These are phyloP conservation scores for Cutaneotrichosporon mucoides DNA, from an alignment of 1,284 basidiomycete species.

Conservation along the genomic window DNA sequence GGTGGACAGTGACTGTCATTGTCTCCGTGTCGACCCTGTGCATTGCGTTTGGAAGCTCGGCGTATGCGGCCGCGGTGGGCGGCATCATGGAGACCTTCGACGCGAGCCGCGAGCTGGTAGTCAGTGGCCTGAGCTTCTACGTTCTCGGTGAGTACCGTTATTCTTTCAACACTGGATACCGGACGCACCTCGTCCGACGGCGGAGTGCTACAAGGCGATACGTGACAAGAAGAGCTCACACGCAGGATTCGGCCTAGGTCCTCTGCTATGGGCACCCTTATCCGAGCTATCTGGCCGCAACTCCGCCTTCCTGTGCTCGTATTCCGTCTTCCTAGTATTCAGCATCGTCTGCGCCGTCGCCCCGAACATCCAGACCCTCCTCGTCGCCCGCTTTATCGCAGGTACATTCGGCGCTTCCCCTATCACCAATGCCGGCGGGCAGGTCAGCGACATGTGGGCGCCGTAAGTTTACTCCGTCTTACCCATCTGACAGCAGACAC, in stretches of 20 bases:
- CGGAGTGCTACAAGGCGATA: no score
- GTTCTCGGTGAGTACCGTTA: constrained; percentile 23
- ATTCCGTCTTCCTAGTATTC: constrained; percentile 58
- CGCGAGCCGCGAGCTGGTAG: constrained; percentile 55
- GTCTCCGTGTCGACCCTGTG: constrained; percentile 56
- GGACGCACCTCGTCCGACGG: no score
- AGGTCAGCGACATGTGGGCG: constrained; percentile 50
- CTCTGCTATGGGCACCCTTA: constrained; percentile 61
- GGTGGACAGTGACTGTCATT: constrained; percentile 33
- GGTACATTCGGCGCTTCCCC: constrained; percentile 49
- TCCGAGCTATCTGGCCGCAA: constrained; percentile 60
- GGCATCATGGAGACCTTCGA: constrained; percentile 54
- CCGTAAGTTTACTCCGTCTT: constrained; percentile 18
- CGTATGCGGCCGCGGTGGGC: constrained; percentile 59
- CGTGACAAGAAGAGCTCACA: neutral
- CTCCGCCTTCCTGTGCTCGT: constrained; percentile 55
- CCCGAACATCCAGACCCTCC: constrained; percentile 58
- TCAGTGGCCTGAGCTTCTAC: constrained; percentile 55
- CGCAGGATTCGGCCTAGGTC: constrained; percentile 52
- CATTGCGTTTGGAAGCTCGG: constrained; percentile 58
- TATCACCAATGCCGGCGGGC: constrained; percentile 51
- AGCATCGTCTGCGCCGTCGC: constrained; percentile 63
- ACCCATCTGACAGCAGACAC: constrained; percentile 9
- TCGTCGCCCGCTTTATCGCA: constrained; percentile 49
- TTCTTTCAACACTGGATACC: neutral